Base-by-base conservation (phyloP, 495 filamentous ascomycete genomes). In the Penicillium ucsense region DNA sequence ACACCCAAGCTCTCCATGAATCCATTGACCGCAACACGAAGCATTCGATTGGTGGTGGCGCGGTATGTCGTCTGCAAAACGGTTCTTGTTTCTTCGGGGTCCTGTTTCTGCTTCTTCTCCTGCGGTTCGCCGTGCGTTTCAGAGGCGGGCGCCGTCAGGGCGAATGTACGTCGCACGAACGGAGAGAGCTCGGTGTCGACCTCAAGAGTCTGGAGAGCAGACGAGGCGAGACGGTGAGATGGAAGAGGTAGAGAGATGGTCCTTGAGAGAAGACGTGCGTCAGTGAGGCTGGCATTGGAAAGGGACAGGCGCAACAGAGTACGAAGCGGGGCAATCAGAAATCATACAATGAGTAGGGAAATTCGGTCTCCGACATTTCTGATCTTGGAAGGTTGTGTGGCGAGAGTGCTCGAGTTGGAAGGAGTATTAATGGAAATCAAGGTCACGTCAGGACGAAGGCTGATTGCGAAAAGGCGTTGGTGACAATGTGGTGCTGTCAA, bases 11-110 rank as follows among this genome's bases (percentile, higher is more conserved):
- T 94, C 51, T 97, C 92, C 74, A 97, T 88, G 59, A 95, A 95
- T n/a, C 91, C 89, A 68, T 98, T 98, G 53, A 95, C 91, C 9
- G 92, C 88, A 7, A 98, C 92, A 10, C 92, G 82, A 52, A 98
- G 75, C 94, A 96, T 96, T 47, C 92, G 82, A 53, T 94, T 92
- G 10, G 92, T 97, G 0, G 88, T 89, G 0, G 92, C 92, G 41
- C 76, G 79, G 70, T 97, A 98, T 43, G 84, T 78, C 7, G 83
- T 83, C 35, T 76, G 70, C 38, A 98, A 73, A 5, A 89, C 68
- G 4, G 74, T 80, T 43, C 75, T 68, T 8, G 54, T 61, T 30
- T 70, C 68, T 6, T 70, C 66, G 9, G 67, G 60, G 3, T 62
- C 60, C 30, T 63, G 56, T 31, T 39, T 60, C 41, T 35, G 60